phyloP scores from a whole-genome alignment of 352 stramenopile genomes.

The Globisporangium middletonii region DNA sequence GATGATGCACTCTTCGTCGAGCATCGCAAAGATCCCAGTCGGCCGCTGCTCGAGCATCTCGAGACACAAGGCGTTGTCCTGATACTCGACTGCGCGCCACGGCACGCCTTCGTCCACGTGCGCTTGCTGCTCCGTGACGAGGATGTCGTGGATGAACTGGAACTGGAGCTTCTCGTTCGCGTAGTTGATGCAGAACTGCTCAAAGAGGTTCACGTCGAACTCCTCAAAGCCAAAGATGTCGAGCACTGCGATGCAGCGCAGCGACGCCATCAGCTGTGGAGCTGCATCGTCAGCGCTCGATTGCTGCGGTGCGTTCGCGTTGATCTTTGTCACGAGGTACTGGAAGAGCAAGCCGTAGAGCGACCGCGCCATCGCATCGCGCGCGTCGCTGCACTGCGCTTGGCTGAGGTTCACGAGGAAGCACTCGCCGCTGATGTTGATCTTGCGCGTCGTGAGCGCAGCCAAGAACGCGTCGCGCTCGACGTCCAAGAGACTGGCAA shows the following conservation, averaged over 20 bases:
- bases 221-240: slow-evolving; percentile 91
- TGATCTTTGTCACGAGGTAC: slow-evolving; percentile 78
- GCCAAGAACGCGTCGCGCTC: slow-evolving; percentile 42
- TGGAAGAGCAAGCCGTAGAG: slow-evolving; percentile 83
- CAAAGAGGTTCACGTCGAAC: slow-evolving; percentile 78
- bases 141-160: slow-evolving; percentile 79
- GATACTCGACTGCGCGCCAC: slow-evolving; percentile 63
- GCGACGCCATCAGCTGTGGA: slow-evolving; percentile 8
- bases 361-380: slow-evolving; percentile 69
- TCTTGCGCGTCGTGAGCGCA: slow-evolving; percentile 58
- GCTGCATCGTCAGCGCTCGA: slow-evolving; percentile 1
- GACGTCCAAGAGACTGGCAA: slow-evolving; percentile 37
- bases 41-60: slow-evolving; percentile 83
- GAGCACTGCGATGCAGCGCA: slow-evolving; percentile 72
- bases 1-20: slow-evolving; percentile 85
- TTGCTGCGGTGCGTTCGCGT: slow-evolving; percentile 24
- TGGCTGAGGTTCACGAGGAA: slow-evolving; percentile 63
- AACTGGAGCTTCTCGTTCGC: slow-evolving; percentile 80
- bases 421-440: slow-evolving; percentile 60
- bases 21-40: slow-evolving; percentile 62
- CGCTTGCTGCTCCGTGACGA: slow-evolving; percentile 66
- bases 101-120: slow-evolving; percentile 71
- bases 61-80: slow-evolving; percentile 72
- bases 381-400: slow-evolving; percentile 56
- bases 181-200: slow-evolving; percentile 84